Evolutionary conservation across 2,329 filamentous ascomycete species (phyloP).

Genomic region (Ceratocystiopsis sp.): DNA sequence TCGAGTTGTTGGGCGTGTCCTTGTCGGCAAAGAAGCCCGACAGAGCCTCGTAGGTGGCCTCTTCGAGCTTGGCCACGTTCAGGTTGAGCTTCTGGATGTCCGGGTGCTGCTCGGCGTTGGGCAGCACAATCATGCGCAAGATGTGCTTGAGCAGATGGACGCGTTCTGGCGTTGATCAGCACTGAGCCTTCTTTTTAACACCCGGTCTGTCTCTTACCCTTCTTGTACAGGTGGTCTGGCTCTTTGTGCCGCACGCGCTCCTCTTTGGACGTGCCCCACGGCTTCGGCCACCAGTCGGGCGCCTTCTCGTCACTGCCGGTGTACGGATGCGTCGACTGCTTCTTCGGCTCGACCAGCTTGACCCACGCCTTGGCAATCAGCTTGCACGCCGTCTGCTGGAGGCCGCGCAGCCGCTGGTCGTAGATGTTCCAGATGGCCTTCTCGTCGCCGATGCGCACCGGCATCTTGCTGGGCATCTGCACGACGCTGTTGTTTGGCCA

Average conservation of each 20-base stretch:
- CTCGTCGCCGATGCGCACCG: conserved; percentile 35
- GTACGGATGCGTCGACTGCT: conserved; percentile 60
- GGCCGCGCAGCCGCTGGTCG: conserved; percentile 41
- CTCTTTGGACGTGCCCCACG: conserved; percentile 31
- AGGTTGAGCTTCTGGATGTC: conserved; percentile 36
- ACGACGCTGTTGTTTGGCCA: too few species aligned
- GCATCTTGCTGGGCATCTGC: conserved; percentile 18
- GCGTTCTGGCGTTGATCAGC: conserved; percentile 30
- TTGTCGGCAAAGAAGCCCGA: conserved; percentile 41
- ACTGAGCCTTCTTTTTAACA: conserved; percentile 52
- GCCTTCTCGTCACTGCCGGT: conserved; percentile 44
- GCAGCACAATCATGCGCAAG: conserved; percentile 37
- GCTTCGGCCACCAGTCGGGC: conserved; percentile 50
- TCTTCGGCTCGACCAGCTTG: conserved; percentile 59
- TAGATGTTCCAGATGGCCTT: conserved; percentile 43
- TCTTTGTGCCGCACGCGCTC: conserved; percentile 50
- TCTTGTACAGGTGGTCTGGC: conserved; percentile 55
- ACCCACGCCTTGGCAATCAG: conserved; percentile 60
- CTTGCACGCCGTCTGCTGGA: conserved; percentile 58
- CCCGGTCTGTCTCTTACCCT: conserved; percentile 51
- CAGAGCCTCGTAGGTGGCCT: conserved; percentile 39
- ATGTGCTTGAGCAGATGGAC: conserved; percentile 43
- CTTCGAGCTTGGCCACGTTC: conserved; percentile 37
- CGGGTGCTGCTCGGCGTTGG: conserved; percentile 29
- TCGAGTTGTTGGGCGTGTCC: conserved; percentile 31